Base-by-base conservation (phyloP, 495 filamentous ascomycete species). In the Xylaria nigripes region DNA sequence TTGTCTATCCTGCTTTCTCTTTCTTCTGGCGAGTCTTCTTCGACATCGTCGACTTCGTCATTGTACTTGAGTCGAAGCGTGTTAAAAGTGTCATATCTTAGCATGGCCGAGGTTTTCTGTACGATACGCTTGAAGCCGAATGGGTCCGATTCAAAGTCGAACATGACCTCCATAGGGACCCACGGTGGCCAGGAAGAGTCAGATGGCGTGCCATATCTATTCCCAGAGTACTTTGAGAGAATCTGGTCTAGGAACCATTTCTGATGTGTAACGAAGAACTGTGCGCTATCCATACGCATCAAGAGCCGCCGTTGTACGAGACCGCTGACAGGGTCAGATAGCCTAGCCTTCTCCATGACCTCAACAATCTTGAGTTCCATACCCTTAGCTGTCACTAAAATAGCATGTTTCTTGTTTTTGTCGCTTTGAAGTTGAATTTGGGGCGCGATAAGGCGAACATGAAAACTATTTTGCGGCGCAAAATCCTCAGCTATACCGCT, bases 401-500 rank as follows among this genome's bases (percentile, higher is more conserved):
- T 83, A 22, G 91, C 93, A 32, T 93, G 84, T 61, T 93, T 95
- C 46, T 84, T 81, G 61, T 96, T 96, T 78, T 97, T 97, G 61
- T 97, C 92, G 65, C 94, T 97, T 64, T 97, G 90, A 45, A 98
- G 76, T 66, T 98, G 93, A 48, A 98, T 95, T 65, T 98, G 93
- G 38, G 93, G 93, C 9, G 92, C 94, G 61, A 97, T 95, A 13
- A 98, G 80, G 22, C 90, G 89, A 61, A 97, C 78, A 64, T 95
- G 88, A 65, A 96, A 98, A 61, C 86, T 89, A 66, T 94, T 96
- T 60, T 93, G 88, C 2, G 92, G 82, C n/a, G 85, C 85, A 66
- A 91, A 97, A 50, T 95, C 89, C n/a, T 86, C 77, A 2, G 89
- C 81, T 57, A 97, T 86, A 51, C 89, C 85, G 36, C 87, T 78